A percentile compares a stretch with the other conserved stretches of the same genome.
These are phyloP conservation scores for Apostasia shenzhenica DNA, from an alignment of 106 monocot genomes.

Conservation along the genomic window DNA sequence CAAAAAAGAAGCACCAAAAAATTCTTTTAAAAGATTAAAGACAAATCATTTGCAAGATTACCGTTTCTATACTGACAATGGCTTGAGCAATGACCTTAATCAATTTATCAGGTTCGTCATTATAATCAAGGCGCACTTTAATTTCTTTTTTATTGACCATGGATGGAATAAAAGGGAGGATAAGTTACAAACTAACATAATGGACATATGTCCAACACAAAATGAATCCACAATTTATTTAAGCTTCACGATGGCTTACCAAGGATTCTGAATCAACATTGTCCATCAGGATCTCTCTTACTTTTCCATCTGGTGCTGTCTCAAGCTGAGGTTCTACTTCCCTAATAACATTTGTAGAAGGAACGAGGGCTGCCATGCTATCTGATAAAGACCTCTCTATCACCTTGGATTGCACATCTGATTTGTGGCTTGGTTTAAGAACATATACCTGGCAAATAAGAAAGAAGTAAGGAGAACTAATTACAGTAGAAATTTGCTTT, in stretches of 20 bases:
- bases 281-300: conserved; percentile 52
- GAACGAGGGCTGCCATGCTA: conserved; percentile 28
- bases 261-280: conserved; percentile 22
- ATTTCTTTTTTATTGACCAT: too few relatives aligned
- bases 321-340: conserved; percentile 50
- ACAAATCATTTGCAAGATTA: too few relatives aligned
- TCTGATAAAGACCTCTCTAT: conserved; percentile 37
- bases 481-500: neutral
- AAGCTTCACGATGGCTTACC: conserved; percentile 2
- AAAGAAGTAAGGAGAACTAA: conserved; percentile 3
- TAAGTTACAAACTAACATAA: too few relatives aligned
- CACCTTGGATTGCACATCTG: conserved; percentile 35
- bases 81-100: too few relatives aligned
- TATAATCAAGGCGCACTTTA: too few relatives aligned
- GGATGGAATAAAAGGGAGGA: too few relatives aligned
- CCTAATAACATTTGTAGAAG: conserved; percentile 24
- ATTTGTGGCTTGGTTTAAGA: conserved; percentile 75
- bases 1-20: too few relatives aligned
- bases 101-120: too few relatives aligned
- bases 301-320: conserved; percentile 44
- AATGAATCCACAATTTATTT: too few relatives aligned
- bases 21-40: too few relatives aligned
- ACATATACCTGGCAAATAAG: conserved; percentile 45
- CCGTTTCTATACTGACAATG: too few relatives aligned
- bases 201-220: too few relatives aligned